Percentiles rank a stretch among this genome's conserved stretches.
These are phyloP conservation scores for Fusarium kyushuense DNA, from an alignment of 2,329 filamentous ascomycete genomes.

Conservation along the genomic window DNA sequence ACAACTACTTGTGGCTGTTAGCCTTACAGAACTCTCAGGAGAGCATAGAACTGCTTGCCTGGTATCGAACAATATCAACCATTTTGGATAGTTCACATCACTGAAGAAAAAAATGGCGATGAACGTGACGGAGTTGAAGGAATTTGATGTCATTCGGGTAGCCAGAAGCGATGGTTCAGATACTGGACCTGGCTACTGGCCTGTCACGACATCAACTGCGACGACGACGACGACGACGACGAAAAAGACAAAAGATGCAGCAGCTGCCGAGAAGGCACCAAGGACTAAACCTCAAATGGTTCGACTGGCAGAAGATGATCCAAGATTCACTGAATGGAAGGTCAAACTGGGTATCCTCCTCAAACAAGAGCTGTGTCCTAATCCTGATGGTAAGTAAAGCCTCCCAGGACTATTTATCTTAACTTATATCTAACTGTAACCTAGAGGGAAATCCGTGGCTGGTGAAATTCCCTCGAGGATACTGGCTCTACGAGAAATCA, in stretches of 20 bases:
- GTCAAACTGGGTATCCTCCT: conserved; percentile 60
- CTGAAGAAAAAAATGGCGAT: background rate
- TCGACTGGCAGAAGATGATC: conserved; percentile 58
- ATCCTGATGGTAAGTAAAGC: conserved; percentile 53
- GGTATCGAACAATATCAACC: background rate
- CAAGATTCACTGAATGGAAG: conserved; percentile 59
- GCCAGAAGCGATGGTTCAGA: conserved; percentile 61
- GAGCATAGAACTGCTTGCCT: background rate
- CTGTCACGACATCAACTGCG: conserved; percentile 47
- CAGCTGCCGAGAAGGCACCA: conserved; percentile 51
- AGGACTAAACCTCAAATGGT: conserved; percentile 59
- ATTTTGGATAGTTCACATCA: background rate
- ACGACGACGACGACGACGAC: conserved; percentile 47
- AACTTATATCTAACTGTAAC: conserved; percentile 26
- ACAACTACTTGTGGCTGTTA: background rate
- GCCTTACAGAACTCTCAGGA: conserved; percentile 5
- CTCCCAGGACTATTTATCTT: background rate
- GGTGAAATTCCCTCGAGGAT: conserved; percentile 59
- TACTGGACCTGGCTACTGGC: conserved; percentile 60
- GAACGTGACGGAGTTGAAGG: conserved; percentile 53
- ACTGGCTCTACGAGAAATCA: conserved; percentile 62
- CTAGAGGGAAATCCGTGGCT: conserved; percentile 60
- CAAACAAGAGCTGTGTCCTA: conserved; percentile 59
- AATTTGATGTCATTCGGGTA: conserved; percentile 58
- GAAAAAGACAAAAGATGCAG: conserved; percentile 55